Base-by-base conservation (phyloP, 495 filamentous ascomycete genomes). In the Xylaria palmicola region DNA sequence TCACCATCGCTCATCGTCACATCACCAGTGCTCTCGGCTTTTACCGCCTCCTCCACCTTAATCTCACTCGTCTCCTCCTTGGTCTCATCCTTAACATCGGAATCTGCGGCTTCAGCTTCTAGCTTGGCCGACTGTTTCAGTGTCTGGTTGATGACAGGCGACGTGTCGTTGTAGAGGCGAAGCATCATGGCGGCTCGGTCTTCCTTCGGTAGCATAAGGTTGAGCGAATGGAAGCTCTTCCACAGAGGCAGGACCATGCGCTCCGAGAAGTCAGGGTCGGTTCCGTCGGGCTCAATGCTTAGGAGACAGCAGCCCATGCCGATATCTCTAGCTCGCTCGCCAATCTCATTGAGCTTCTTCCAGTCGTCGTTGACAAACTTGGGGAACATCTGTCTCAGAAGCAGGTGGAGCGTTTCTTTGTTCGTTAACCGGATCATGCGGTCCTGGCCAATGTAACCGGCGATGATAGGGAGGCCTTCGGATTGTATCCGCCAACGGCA, bases 161-260 rank as follows among this genome's bases (percentile, higher is more conserved):
- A 86, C 22, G 83, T 82, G 60, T 97, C 93, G 66, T 97, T 92
- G 77, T 87, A 98, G 36, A 98, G 80, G 34, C 94, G 85, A 56
- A 97, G 81, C 65, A 97, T 79, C 90, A 97, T 93, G 7, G 93
- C 94, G 34, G 85, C 88, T 30, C 94, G 85, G 48, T 98, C 94
- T 69, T 98, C 94, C 77, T 98, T 98, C 51, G 92, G 92, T 64
- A 97, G 77, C 94, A 98, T 98, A 40, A 98, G 83, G 73, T 98
- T 98, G 52, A 97, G 75, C 2, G 86, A 90, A 60, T 90, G 85
- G 63, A 94, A 77, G 56, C 90, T 92, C 70, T 92, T 87, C 94
- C 94, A 98, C 22, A 98, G 77, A 7, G 94, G 93, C 44, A 98
- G 79, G 2, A 92, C 87, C 83, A 96, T 91, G 13, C 82, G 79